Evolutionary conservation across 768 basidiomycete genomes (phyloP), one percentile per base, ranked within the genome.

Genomic region (Exidia glandulosa): DNA sequence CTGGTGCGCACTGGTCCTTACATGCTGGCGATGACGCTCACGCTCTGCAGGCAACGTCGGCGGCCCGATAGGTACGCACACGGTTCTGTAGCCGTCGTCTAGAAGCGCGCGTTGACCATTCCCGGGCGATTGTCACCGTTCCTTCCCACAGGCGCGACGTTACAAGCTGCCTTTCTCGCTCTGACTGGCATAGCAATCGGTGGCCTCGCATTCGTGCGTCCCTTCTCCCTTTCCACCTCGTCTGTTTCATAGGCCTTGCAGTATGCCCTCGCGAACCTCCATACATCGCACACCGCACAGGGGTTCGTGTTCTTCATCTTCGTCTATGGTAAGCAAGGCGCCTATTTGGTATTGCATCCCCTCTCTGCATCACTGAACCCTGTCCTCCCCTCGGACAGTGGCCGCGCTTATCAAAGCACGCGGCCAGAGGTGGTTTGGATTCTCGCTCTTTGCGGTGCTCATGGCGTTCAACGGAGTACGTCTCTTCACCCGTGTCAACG

Each of bases 241-340:
- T 10, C 5, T 45, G 19, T 31, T 27, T 6, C 50, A 10, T n/a
- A 50, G 9, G n/a, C 10, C 10, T 50, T 2, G 25, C 25, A 54
- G 50, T 54, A n/a, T 27, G 67, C 72, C 16, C 63, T 72, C 1
- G 69, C 71, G 23, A 65, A 71, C 32, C 62, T 72, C 14, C 61
- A 56, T 14, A 50, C 37, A 55, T 63, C 63, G 30, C 66, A 63
- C 23, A 67, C 70, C 45, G 69, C 68, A 1, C 71, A 71, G 54
- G 71, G 64, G 19, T 64, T 72, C 48, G 62, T 70, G 2, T 69
- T 70, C 41, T 66, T 63, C 19, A 25, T 66, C 31, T 56, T 70
- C 32, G 63, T 72, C n/a, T 72, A 69, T 52, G 19, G 61, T 34
- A 50, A 57, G 50, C 50, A 9, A n/a, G 34, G 60, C 64, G 2